These are phyloP conservation scores for Tillandsia fasciculata DNA, from an alignment of 176 grass and related monocot species.

Conservation along the genomic window DNA sequence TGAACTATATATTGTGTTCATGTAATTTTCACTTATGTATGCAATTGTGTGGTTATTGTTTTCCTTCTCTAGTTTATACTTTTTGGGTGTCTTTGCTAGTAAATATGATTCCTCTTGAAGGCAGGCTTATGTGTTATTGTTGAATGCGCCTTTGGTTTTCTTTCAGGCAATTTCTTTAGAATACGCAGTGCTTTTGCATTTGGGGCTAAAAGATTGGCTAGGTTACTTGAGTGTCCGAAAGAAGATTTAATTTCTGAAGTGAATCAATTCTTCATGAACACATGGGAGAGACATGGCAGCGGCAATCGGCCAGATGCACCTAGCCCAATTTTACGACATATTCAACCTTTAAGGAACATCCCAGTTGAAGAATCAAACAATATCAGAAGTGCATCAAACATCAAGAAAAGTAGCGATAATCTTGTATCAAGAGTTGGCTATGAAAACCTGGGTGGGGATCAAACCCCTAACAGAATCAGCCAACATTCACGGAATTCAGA, in stretches of 20 bases:
- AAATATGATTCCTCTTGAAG: not conserved
- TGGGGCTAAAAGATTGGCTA: constrained; percentile 67
- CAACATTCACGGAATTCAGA: constrained; percentile 19
- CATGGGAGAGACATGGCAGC: constrained; percentile 70
- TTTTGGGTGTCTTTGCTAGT: not conserved
- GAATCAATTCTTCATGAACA: constrained; percentile 78
- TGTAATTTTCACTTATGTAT: not conserved
- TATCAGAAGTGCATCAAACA: constrained; percentile 20
- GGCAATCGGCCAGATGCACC: constrained; percentile 44
- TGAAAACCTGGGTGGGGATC: constrained; percentile 36
- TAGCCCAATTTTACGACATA: constrained; percentile 25
- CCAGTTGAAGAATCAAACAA: constrained; percentile 39
- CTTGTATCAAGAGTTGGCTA: constrained; percentile 24
- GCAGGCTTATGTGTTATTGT: not conserved
- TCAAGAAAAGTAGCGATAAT: constrained; percentile 39
- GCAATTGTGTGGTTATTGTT: not conserved
- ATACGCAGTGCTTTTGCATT: constrained; percentile 91
- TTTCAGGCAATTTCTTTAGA: constrained; percentile 86
- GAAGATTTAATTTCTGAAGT: constrained; percentile 53
- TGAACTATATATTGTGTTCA: too few species aligned
- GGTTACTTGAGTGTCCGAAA: constrained; percentile 63
- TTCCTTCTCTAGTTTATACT: not conserved
- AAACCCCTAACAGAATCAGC: constrained; percentile 29
- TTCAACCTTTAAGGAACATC: constrained; percentile 23
- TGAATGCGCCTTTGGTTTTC: constrained; percentile 12